Evolutionary conservation across 768 basidiomycete genomes (phyloP).

Genomic region (Boletus eberwhitei): DNA sequence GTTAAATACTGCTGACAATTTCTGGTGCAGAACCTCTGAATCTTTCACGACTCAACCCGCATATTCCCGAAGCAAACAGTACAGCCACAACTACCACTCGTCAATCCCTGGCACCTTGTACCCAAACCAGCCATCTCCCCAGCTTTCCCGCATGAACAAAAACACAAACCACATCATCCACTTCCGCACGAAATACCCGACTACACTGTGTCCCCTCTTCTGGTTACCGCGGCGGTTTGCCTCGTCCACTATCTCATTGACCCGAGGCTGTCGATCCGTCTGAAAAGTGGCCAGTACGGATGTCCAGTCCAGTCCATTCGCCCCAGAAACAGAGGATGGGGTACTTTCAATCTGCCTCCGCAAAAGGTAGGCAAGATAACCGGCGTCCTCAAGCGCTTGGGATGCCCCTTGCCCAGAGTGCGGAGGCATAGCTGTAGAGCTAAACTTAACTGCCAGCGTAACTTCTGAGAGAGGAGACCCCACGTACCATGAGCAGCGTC

Average conservation of each 20-base stretch:
- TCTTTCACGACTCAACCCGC: slow-evolving; percentile 14
- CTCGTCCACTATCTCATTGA: slow-evolving; percentile 26
- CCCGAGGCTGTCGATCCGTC: slow-evolving; percentile 20
- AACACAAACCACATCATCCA: slow-evolving; percentile 27
- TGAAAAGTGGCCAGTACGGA: slow-evolving; percentile 22
- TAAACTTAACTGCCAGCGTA: neutral
- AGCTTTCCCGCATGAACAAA: slow-evolving; percentile 24
- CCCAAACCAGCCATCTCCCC: slow-evolving; percentile 29
- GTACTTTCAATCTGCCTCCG: slow-evolving; percentile 8
- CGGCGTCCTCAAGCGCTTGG: slow-evolving; percentile 30
- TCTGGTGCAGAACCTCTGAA: neutral
- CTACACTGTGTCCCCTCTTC: slow-evolving; percentile 20
- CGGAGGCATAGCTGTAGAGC: slow-evolving; percentile 28
- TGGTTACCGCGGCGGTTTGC: slow-evolving; percentile 24
- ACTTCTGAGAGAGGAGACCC: neutral
- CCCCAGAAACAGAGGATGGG: neutral
- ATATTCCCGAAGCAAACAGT: slow-evolving; percentile 41
- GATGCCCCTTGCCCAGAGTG: slow-evolving; percentile 33
- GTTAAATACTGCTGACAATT: neutral
- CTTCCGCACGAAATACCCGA: slow-evolving; percentile 20
- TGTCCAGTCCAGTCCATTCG: slow-evolving; percentile 11
- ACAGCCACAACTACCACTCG: slow-evolving; percentile 28
- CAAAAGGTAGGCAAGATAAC: slow-evolving; percentile 29
- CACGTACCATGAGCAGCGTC: slow-evolving; percentile 32
- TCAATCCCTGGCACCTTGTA: slow-evolving; percentile 30